Evolutionary conservation across 139 green algal genomes (phyloP).

Genomic region (Chlorella vulgaris): DNA sequence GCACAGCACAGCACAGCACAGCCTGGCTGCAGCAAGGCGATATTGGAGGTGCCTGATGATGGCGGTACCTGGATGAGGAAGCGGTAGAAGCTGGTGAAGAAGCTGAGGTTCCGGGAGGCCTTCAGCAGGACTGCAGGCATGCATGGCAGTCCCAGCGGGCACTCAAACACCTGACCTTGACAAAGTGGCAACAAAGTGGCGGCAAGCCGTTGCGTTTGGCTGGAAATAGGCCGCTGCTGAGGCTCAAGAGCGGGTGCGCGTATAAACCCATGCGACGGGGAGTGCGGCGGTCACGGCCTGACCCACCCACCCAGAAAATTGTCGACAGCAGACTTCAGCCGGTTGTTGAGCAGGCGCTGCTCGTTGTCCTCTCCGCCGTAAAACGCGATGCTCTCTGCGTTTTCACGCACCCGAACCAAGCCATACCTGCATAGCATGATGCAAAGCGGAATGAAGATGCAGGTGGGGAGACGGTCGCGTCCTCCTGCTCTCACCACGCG

Average conservation of each 20-base stretch:
- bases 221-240: too few species aligned
- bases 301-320: slow-evolving; percentile 73
- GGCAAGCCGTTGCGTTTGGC: too few species aligned
- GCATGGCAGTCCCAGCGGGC: not conserved
- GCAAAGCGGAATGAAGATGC: too few species aligned
- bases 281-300: too few species aligned
- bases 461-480: too few species aligned
- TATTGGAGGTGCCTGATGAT: not conserved
- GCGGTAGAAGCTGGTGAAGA: slow-evolving; percentile 97
- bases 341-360: slow-evolving; percentile 54
- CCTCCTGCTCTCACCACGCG: too few species aligned
- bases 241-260: too few species aligned
- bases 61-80: slow-evolving; percentile 48
- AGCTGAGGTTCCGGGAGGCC: slow-evolving; percentile 90
- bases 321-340: slow-evolving; percentile 70
- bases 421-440: slow-evolving; percentile 61
- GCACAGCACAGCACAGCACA: too few species aligned
- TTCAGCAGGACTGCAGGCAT: slow-evolving; percentile 69
- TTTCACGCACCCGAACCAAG: slow-evolving; percentile 92
- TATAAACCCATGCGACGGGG: too few species aligned
- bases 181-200: not conserved
- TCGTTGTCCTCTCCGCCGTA: slow-evolving; percentile 81
- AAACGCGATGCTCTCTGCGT: slow-evolving; percentile 96
- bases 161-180: not conserved
- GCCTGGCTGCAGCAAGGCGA: too few species aligned